Conservation (phyloP, 805 yeast species). For the Hanseniaspora vineae region DNA sequence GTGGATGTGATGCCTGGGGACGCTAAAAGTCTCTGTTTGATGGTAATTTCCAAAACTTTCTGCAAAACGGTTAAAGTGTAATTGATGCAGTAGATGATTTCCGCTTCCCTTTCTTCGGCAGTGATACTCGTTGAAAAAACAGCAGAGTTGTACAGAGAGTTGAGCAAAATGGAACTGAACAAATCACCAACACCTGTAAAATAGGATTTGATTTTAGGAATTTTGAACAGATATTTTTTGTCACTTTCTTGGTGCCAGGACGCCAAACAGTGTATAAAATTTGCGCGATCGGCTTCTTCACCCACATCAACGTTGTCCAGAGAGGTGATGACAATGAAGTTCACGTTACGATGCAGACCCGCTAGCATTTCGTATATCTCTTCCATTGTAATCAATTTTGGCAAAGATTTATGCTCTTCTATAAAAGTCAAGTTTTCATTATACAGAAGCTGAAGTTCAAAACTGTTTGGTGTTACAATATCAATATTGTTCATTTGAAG, state of each 20-base stretch:
- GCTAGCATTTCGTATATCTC: background rate
- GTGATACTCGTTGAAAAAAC: background rate
- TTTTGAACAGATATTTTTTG: constrained; percentile 24
- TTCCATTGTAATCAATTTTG: background rate
- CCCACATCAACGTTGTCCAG: background rate
- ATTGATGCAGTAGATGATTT: constrained; percentile 11
- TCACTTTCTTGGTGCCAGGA: background rate
- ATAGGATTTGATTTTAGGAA: constrained; percentile 60
- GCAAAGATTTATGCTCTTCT: background rate
- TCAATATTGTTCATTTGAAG: constrained; percentile 31
- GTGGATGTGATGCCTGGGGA: constrained; percentile 16
- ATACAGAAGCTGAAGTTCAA: constrained; percentile 60
- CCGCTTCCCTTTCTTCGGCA: constrained; percentile 9
- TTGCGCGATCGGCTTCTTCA: background rate
- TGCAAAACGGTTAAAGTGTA: constrained; percentile 23
- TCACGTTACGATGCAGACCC: background rate
- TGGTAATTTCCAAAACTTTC: constrained; percentile 16
- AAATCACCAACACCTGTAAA: constrained; percentile 94
- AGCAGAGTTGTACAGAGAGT: constrained; percentile 33
- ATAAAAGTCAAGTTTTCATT: background rate
- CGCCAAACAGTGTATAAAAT: background rate
- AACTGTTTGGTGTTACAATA: constrained; percentile 81
- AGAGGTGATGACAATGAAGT: background rate
- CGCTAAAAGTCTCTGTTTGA: background rate
- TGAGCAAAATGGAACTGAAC: constrained; percentile 68